Conservation (phyloP, 352 stramenopile species). For the Peronosclerospora sorghi region DNA sequence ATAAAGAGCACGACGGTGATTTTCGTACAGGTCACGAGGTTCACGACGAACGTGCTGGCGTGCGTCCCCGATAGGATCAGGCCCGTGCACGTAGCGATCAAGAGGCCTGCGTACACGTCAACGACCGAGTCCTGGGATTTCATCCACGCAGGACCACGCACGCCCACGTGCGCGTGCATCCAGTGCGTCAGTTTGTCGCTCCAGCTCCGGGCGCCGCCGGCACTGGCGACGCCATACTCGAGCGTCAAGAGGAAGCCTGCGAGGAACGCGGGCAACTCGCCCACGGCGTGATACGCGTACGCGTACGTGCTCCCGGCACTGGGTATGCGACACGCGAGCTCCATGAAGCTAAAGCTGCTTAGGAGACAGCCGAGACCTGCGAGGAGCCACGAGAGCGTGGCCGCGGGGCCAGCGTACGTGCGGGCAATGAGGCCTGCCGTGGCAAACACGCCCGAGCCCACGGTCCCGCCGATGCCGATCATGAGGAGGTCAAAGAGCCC, state of each 20-base stretch:
- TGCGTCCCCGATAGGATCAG: conserved; percentile 81
- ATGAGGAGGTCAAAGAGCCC: conserved; percentile 87
- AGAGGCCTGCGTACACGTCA: conserved; percentile 64
- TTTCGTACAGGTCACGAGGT: conserved; percentile 86
- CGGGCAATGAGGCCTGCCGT: conserved; percentile 61
- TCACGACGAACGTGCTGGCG: conserved; percentile 80
- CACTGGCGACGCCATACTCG: conserved; percentile 88
- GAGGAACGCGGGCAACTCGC: conserved; percentile 87
- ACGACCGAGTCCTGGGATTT: conserved; percentile 47
- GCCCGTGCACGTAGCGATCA: conserved; percentile 54
- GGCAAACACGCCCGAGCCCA: conserved; percentile 90
- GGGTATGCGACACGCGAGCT: conserved; percentile 82
- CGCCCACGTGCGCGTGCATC: conserved; percentile 43
- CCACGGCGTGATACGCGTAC: conserved; percentile 89
- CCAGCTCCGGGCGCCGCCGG: conserved; percentile 87
- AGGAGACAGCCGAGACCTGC: conserved; percentile 68
- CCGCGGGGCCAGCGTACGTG: conserved; percentile 59
- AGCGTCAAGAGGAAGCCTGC: conserved; percentile 85
- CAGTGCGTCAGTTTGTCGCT: conserved; percentile 89
- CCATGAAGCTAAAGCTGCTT: conserved; percentile 86
- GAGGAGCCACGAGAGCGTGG: conserved; percentile 78
- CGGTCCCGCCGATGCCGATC: conserved; percentile 89
- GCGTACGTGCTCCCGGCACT: conserved; percentile 87
- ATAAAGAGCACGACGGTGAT: conserved; percentile 89
- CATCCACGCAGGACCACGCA: conserved; percentile 45